Evolutionary conservation across 164 flowering plant genomes (phyloP).

Genomic region (Protea cynaroides): DNA sequence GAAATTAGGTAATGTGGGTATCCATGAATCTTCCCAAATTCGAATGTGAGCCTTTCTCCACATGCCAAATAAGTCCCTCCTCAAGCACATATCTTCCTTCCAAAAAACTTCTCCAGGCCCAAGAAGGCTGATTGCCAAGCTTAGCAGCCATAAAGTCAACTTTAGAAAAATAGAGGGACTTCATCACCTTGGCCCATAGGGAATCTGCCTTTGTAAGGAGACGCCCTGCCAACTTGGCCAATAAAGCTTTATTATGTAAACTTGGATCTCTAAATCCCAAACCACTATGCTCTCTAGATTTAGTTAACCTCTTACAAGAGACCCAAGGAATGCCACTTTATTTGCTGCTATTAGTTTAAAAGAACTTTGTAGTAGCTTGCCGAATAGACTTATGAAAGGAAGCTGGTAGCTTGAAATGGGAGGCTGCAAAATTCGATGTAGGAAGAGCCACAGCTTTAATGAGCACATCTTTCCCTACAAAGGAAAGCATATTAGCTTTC

Average conservation of each 20-base stretch:
- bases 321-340: no score
- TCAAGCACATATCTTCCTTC: background rate
- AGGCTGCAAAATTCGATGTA: no score
- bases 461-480: no score
- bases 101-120: background rate
- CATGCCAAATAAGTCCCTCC: background rate
- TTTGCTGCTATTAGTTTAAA: no score
- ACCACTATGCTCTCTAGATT: background rate
- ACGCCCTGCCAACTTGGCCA: background rate
- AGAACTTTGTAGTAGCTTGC: no score
- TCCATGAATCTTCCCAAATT: background rate
- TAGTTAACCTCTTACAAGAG: no score
- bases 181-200: background rate
- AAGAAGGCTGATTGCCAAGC: background rate
- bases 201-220: background rate
- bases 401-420: no score
- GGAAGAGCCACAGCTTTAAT: no score
- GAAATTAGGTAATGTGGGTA: background rate
- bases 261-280: background rate
- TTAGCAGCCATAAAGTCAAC: background rate
- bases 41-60: background rate
- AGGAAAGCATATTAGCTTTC: no score
- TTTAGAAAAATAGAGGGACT: background rate
- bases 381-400: no score
- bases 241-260: background rate